Percentiles rank a stretch among this genome's conserved stretches.
phyloP scores from a whole-genome alignment of 441 rosid genomes.

The Viola pubescens region DNA sequence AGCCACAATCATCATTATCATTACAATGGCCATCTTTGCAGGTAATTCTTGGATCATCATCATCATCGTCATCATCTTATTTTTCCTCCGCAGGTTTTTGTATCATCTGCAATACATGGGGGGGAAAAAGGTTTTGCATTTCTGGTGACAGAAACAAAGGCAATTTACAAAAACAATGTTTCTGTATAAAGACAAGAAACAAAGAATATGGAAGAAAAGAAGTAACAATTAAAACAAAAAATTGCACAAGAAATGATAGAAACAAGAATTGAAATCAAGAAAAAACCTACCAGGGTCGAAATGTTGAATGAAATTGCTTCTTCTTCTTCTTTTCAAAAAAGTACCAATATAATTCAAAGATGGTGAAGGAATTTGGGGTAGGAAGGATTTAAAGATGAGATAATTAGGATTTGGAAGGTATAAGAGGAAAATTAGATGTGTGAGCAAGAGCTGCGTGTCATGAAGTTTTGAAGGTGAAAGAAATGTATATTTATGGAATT shows the following conservation, averaged over 20 bases:
- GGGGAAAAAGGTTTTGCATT: neutral
- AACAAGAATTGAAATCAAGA: neutral
- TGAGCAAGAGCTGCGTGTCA: neutral
- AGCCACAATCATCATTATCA: conserved; percentile 14
- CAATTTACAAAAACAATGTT: neutral
- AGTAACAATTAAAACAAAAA: neutral
- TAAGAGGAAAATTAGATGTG: conserved; percentile 11
- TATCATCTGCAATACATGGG: conserved; percentile 15
- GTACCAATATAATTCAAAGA: neutral
- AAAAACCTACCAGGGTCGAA: neutral
- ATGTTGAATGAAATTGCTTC: neutral
- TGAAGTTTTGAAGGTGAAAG: no score
- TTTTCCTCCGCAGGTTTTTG: conserved; percentile 11
- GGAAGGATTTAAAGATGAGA: neutral
- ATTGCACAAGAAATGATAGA: neutral
- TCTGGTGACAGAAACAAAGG: neutral
- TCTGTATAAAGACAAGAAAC: neutral
- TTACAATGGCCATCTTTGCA: neutral
- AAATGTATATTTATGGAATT: no score
- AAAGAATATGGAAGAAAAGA: neutral
- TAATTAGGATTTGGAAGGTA: neutral
- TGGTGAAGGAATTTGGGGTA: neutral
- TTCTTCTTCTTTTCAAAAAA: neutral
- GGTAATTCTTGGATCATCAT: conserved; percentile 10
- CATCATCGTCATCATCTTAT: conserved; percentile 1